Evolutionary conservation across 1,284 basidiomycete species (phyloP).

Genomic region (Papiliotrema nemorosa): DNA sequence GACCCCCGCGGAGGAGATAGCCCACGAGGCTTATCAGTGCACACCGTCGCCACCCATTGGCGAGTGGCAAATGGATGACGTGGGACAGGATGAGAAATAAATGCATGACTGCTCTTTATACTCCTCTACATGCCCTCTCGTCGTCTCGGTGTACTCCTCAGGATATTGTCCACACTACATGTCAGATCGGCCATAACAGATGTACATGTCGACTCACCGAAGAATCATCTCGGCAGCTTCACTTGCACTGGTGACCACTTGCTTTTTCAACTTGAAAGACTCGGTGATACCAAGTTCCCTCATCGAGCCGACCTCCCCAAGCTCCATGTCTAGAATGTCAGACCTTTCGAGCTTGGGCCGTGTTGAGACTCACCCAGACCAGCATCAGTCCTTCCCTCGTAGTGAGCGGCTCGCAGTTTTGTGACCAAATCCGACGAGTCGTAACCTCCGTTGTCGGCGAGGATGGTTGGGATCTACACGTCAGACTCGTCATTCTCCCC

Average conservation of each 20-base stretch:
- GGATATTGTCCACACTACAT: slow-evolving; percentile 55
- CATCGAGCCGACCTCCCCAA: slow-evolving; percentile 85
- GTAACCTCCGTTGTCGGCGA: slow-evolving; percentile 96
- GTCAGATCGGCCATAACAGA: not conserved
- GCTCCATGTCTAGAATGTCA: slow-evolving; percentile 70
- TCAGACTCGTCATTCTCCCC: not conserved
- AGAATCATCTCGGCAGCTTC: slow-evolving; percentile 99
- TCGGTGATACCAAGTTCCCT: slow-evolving; percentile 82
- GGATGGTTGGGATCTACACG: slow-evolving; percentile 79
- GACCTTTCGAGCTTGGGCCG: not conserved
- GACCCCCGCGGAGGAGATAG: too few relatives aligned
- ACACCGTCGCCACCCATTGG: too few relatives aligned
- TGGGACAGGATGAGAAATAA: too few relatives aligned
- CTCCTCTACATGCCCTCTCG: slow-evolving; percentile 50
- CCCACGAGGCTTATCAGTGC: too few relatives aligned
- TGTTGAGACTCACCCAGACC: slow-evolving; percentile 66
- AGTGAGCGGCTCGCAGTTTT: slow-evolving; percentile 87
- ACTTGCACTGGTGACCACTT: slow-evolving; percentile 88
- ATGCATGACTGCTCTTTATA: not conserved
- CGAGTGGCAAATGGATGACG: too few relatives aligned
- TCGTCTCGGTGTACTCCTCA: slow-evolving; percentile 58
- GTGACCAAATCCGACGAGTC: slow-evolving; percentile 95
- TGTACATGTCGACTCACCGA: slow-evolving; percentile 58
- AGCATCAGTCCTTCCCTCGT: slow-evolving; percentile 77
- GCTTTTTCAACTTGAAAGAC: slow-evolving; percentile 94